Evolutionary conservation across 1,284 basidiomycete species (phyloP).

Genomic region (Thecaphora thlaspeos): DNA sequence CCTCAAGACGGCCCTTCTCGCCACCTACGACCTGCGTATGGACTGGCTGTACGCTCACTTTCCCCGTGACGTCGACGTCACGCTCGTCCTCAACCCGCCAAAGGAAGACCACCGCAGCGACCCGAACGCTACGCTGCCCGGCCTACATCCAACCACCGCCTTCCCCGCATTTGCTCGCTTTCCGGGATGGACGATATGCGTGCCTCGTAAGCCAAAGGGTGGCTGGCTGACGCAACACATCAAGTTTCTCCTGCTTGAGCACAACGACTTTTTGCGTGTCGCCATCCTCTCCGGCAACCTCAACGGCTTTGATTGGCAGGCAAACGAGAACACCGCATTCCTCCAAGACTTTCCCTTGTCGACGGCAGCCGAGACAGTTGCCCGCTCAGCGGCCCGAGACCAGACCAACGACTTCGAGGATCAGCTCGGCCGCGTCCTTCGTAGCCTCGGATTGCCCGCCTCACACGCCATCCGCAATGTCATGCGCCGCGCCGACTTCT

Average conservation of each 20-base stretch:
- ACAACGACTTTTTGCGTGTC: slow-evolving; percentile 33
- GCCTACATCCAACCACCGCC: slow-evolving; percentile 27
- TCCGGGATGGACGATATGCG: slow-evolving; percentile 37
- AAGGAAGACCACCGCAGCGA: slow-evolving; percentile 24
- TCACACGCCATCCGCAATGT: slow-evolving; percentile 25
- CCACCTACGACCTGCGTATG: slow-evolving; percentile 47
- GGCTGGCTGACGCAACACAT: slow-evolving; percentile 45
- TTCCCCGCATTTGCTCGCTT: slow-evolving; percentile 11
- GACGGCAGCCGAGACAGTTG: not conserved
- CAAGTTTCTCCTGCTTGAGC: slow-evolving; percentile 50
- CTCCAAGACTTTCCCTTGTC: slow-evolving; percentile 50
- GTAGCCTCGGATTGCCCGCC: slow-evolving; percentile 36
- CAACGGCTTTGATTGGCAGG: slow-evolving; percentile 49
- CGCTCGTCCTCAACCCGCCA: slow-evolving; percentile 38
- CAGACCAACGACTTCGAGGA: slow-evolving; percentile 18
- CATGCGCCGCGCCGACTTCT: slow-evolving; percentile 27
- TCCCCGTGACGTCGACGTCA: slow-evolving; percentile 34
- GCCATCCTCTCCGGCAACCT: slow-evolving; percentile 49
- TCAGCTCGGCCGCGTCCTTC: slow-evolving; percentile 31
- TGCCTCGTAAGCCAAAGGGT: slow-evolving; percentile 30
- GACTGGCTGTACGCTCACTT: slow-evolving; percentile 48
- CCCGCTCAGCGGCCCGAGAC: not conserved
- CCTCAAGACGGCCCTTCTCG: slow-evolving; percentile 35
- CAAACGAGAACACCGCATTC: slow-evolving; percentile 50
- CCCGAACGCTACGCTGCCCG: slow-evolving; percentile 16